Percentiles rank a stretch among this genome's conserved stretches.
These are phyloP conservation scores for Halenospora varia DNA, from an alignment of 495 filamentous ascomycete species.

Conservation along the genomic window DNA sequence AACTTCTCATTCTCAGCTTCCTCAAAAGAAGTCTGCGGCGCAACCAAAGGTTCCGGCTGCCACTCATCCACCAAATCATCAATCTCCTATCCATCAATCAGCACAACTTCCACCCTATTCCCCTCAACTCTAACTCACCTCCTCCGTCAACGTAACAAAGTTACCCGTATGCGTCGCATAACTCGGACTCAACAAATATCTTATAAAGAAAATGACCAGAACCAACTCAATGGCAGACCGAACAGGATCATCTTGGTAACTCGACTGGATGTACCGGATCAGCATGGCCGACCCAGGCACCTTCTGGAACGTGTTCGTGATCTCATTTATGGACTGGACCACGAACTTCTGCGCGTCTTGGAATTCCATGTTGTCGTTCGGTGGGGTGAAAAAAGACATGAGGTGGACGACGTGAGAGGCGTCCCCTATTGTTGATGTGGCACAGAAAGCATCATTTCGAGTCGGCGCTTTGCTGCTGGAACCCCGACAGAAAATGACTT, in stretches of 20 bases:
- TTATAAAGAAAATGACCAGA: constrained; percentile 90
- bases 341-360: constrained; percentile 73
- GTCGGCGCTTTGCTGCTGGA: neutral
- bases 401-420: neutral
- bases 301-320: constrained; percentile 73
- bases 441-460: neutral
- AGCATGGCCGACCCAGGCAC: constrained; percentile 92
- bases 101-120: neutral
- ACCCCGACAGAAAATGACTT: neutral
- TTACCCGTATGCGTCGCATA: constrained; percentile 86
- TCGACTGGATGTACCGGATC: constrained; percentile 90
- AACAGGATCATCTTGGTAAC: constrained; percentile 95
- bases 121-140: constrained; percentile 39
- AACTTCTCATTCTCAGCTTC: constrained; percentile 78
- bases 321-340: constrained; percentile 58
- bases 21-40: constrained; percentile 65
- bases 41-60: constrained; percentile 89
- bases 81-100: constrained; percentile 59
- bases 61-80: constrained; percentile 97
- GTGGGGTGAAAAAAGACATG: constrained; percentile 16
- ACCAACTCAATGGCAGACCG: constrained; percentile 91
- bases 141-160: constrained; percentile 82
- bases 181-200: constrained; percentile 85
- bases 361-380: constrained; percentile 61
- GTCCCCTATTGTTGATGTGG: constrained; percentile 2